These are phyloP conservation scores for Dispira parvispora DNA, from an alignment of 192 early-diverging fungal genomes.

Conservation along the genomic window DNA sequence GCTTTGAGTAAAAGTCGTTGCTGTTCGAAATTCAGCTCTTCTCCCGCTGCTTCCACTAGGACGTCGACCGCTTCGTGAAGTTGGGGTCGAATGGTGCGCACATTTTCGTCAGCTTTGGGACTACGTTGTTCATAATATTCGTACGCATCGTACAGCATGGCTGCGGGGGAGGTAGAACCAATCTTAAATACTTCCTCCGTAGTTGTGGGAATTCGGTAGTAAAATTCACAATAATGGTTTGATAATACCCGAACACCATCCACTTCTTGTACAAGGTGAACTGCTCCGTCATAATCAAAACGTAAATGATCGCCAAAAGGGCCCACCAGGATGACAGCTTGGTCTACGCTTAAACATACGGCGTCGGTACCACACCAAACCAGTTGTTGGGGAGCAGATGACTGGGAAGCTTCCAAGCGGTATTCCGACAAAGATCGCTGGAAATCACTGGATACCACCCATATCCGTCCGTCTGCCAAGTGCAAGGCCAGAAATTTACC, in stretches of 20 bases:
- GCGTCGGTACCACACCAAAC: constrained; percentile 89
- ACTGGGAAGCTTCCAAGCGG: background rate
- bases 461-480: constrained; percentile 55
- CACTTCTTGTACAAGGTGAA: constrained; percentile 74
- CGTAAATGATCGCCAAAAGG: constrained; percentile 66
- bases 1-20: constrained; percentile 73
- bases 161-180: constrained; percentile 84
- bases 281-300: constrained; percentile 53
- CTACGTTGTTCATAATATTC: constrained; percentile 45
- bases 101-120: constrained; percentile 89
- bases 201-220: constrained; percentile 71
- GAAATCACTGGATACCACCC: constrained; percentile 93
- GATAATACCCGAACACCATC: constrained; percentile 87
- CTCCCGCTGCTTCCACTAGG: constrained; percentile 82
- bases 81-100: constrained; percentile 67
- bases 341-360: constrained; percentile 71
- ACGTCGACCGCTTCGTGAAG: constrained; percentile 75
- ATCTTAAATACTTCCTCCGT: constrained; percentile 81
- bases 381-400: constrained; percentile 12
- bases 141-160: constrained; percentile 75
- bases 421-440: constrained; percentile 82
- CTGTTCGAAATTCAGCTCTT: constrained; percentile 56
- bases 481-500: constrained; percentile 85
- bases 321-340: constrained; percentile 73
- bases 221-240: constrained; percentile 63